Evolutionary conservation across 2,329 filamentous ascomycete genomes (phyloP), one percentile per base, ranked within the genome.

Genomic region (Pseudocercospora vitis): DNA sequence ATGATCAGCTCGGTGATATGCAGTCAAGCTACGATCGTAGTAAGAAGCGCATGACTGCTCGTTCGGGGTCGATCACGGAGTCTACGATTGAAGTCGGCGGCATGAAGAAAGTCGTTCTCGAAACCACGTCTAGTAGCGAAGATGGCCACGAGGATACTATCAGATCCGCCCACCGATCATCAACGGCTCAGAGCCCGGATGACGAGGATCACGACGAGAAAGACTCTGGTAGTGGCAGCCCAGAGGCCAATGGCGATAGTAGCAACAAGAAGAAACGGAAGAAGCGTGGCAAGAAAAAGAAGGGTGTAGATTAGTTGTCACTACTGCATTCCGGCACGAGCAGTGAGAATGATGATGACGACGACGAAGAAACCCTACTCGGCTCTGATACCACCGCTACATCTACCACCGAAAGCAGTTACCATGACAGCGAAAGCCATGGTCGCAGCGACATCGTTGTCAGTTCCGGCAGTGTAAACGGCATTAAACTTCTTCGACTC

Each of bases 41-140:
- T 62, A 62, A 57, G 55, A 63, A 53, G 60, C 60, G 52, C 7
- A 61, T 65, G 11, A 55, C 62, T 3, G 84, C 85, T 4, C 79
- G 87, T 52, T 89, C 85, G 61, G 88, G 88, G 23, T 89, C 85
- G 67, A 89, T 91, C 63, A 90, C 87, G 0, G 87, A 91, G 70
- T 88, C 87, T 56, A 76, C 88, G n/a, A 75, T 91, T 52, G 86
- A 91, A 65, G 77, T 85, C 2, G 83, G 85, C 51, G 88, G 88
- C 2, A 80, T 91, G 48, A 82, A 83, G 59, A 92, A 92, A 72
- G 82, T 90, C 39, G 82, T 92, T 1, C 76, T 92, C 21, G 85
- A 89, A 65, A 84, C 84, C 2, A 86, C 79, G 21, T 56, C 53
- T 14, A 52, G 48, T 12, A 48, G 40, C 11, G 53, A 56, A 47